Base-by-base conservation (phyloP, 2,329 filamentous ascomycete genomes). In the Epichloe uncinata region DNA sequence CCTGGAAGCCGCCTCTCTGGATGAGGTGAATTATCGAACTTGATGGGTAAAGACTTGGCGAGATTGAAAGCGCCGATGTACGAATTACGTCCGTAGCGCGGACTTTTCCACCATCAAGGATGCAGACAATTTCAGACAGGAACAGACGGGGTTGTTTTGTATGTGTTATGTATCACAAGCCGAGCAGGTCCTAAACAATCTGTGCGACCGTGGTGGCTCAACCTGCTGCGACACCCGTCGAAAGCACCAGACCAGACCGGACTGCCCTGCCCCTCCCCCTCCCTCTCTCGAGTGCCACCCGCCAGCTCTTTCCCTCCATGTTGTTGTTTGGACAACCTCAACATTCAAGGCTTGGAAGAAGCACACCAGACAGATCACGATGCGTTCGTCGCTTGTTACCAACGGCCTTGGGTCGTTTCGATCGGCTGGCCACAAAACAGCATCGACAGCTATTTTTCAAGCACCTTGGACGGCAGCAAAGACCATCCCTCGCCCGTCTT, bases 321-420 rank as follows among this genome's bases (percentile, higher is more conserved):
- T 42, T 42, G 40, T 42, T 5, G 18, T 20, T 41, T 13, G n/a
- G 40, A 20, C 41, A 43, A 34, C 22, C 35, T n/a, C 30, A 35
- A 45, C 16, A 45, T 35, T 20, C 41, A 30, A 11, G 13, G 13
- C 12, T 43, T 18, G 12, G 30, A 5, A 26, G 11, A 30, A 18
- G 22, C 37, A 41, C 26, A 34, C 16, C 45, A 41, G 12, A 22
- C 16, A 44, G 20, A 44, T 42, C 15, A 44, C 47, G 38, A 53
- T 53, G 51, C 46, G 51, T 16, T 46, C 51, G n/a, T 46, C 51
- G 9, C 20, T 50, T 9, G 36, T 53, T 11, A n/a, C 37, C 42
- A 42, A n/a, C 43, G 47, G 46, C 45, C 44, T 55, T 20, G 47
- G 46, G 20, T 40, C 51, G 2, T 34, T 55, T 18, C 53, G 51